Evolutionary conservation across 164 flowering plant species (phyloP), one percentile per base, ranked within the genome.

Genomic region (Chimonanthus praecox): DNA sequence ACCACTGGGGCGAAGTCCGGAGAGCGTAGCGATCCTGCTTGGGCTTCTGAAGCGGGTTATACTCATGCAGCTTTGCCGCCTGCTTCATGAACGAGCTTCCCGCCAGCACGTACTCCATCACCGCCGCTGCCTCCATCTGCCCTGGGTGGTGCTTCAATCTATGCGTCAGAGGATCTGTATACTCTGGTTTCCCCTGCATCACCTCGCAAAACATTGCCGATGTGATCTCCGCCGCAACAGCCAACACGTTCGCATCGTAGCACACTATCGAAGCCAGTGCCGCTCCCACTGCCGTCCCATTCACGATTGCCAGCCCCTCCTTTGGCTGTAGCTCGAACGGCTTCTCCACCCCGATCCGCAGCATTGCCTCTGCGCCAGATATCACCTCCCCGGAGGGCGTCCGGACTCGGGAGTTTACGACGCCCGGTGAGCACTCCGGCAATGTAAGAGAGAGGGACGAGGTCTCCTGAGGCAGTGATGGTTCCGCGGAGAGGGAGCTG

Each of bases 71-170:
- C 69, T 67, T 75, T 13, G 71, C 51, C 2, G 81, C 78, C 11
- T 60, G 67, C 15, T 78, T 75, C 48, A 78, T 18, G 58, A 67
- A 71, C 46, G 58, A 71, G 64, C 83, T 74, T 43, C 79, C 81
- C 2, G 64, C 81, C 47, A 78, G 70, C 3, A 81, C 71, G 49
- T 75, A 74, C 66, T 82, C 84, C 83, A 82, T 82, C 10, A 82
- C 68, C 47, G 84, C 84, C 4, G 84, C 84, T 3, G 84, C 83
- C 69, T 82, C 83, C 60, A 82, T 82, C 73, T 82, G 85, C 3
- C 85, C 85, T 9, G 83, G 85, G 58, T 82, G 85, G 70, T 82
- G 85, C 76, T 82, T 82, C 74, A 82, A 47, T 47, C 54, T n/a
- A 67, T 82, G 85, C 4, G 83, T 82, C 68, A 80, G 54, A 16